Evolutionary conservation across 2,329 filamentous ascomycete genomes (phyloP), one percentile per base, ranked within the genome.

Genomic region (Pseudocercospora cruenta): DNA sequence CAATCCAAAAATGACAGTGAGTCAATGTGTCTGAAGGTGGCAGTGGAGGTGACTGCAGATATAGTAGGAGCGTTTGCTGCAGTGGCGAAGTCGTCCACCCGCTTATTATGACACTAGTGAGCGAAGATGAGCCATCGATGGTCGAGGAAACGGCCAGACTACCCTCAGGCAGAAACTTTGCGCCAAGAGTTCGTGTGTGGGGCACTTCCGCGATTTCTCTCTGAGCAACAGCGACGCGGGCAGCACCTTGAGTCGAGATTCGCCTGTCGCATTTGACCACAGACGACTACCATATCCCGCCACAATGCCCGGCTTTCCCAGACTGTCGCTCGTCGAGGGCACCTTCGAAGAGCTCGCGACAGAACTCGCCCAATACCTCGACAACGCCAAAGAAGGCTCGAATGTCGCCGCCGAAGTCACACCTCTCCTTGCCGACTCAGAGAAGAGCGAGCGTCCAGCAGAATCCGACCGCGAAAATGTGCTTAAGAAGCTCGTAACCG

Each of bases 331-430:
- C 74, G 88, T 99, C 81, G 95, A 99, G 85, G 95, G 95, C 80
- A 88, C 88, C 76, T 97, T 97, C 81, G 89, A 93, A 80, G 95
- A 98, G 84, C 90, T 97, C 78, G 90, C 91, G 76, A 90, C 92
- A 81, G 95, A 99, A 84, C 91, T 99, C 85, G 93, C 94, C 80
- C 91, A 94, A 76, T 97, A 96, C 83, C 86, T 99, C 79, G 93
- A 96, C 81, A 85, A 89, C 74, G 87, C 94, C 79, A 91, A 91
- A 76, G 85, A 87, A 69, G 85, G 86, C 70, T 80, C 80, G 70
- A 81, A 80, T 60, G 77, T 90, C 66, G 84, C 86, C 75, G 77
- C 84, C 72, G 89, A 91, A 73, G 83, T 95, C 78, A 85, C 89
- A 79, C 87, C 91, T 70, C 85, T 94, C 72, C 83, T 95, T 71